phyloP scores from a whole-genome alignment of 2,329 filamentous ascomycete genomes.

The Sporothrix luriei region DNA sequence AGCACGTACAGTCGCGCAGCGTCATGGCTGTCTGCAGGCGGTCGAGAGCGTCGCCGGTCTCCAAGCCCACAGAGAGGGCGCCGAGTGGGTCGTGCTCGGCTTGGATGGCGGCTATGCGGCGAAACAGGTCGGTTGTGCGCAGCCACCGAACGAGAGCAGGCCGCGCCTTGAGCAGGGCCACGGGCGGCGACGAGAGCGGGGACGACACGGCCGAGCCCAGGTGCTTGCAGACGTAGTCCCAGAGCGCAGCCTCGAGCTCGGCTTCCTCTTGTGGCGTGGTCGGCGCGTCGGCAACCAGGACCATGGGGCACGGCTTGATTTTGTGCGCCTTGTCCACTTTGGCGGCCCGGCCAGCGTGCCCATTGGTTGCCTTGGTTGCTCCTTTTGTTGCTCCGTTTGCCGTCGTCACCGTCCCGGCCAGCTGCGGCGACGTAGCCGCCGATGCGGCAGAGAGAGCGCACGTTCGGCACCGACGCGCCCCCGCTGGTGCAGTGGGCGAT shows the following conservation, averaged over 20 bases:
- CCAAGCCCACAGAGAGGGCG: constrained; percentile 21
- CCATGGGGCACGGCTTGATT: constrained; percentile 36
- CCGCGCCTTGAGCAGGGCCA: constrained; percentile 36
- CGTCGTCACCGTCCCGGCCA: neutral
- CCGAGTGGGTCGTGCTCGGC: constrained; percentile 40
- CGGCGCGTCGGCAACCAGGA: constrained; percentile 32
- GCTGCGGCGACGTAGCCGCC: neutral
- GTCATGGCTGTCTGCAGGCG: constrained; percentile 75
- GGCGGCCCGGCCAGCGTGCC: neutral
- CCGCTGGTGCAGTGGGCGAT: constrained; percentile 68
- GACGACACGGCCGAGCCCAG: constrained; percentile 41
- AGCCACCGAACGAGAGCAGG: constrained; percentile 46
- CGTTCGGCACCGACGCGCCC: constrained; percentile 69
- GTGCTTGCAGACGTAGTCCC: constrained; percentile 43
- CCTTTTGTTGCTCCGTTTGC: neutral
- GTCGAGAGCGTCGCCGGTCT: constrained; percentile 40
- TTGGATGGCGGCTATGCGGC: constrained; percentile 49
- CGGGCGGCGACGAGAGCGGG: neutral
- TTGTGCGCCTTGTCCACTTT: constrained; percentile 28
- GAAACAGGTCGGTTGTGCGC: constrained; percentile 45
- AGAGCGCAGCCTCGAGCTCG: constrained; percentile 32
- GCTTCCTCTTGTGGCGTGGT: constrained; percentile 22
- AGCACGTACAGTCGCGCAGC: constrained; percentile 76
- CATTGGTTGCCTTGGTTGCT: neutral
- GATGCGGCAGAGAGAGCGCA: constrained; percentile 60